Evolutionary conservation across 352 stramenopile genomes (phyloP), one percentile per base, ranked within the genome.

Genomic region (Phytophthora melonis): DNA sequence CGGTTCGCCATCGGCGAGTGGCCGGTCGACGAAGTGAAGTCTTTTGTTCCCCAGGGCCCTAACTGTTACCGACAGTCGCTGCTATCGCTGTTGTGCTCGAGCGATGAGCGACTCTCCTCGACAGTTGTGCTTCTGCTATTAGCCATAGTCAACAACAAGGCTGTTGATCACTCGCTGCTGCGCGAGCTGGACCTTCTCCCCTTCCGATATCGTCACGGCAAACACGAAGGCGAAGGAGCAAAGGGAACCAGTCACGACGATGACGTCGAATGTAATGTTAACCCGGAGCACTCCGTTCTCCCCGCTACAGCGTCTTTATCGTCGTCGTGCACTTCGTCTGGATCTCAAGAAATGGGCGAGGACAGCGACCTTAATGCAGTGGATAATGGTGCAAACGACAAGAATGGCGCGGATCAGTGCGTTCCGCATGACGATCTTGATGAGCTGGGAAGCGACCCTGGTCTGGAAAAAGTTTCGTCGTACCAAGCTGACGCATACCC

Each of bases 1-100:
- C 85, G 88, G 0, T 95, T 92, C 69, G 81, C 67, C 25, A 86
- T 89, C 53, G 90, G 90, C 30, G 88, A 95, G 56, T 97, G 90
- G 90, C 88, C 90, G 2, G 52, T 89, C 10, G 78, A 91, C 0
- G 90, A 97, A 57, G 84, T 95, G 27, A 75, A 86, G n/a, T 50
- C 52, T 1, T 93, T 95, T 66, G 70, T 81, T 9, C 49, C 78
- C 0, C 63, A 69, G 13, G 62, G 78, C 9, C 54, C 41, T 23
- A 93, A 91, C 63, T 91, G 75, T 55, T 91, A 91, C 63, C 83
- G 85, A 8, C 82, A 93, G 63, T 86, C 85, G 14, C 56, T 93
- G 10, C 30, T 93, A n/a, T 73, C 84, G 21, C 70, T 95, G 23
- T 67, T 90, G n/a, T 73, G 80, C 47, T 95, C 88, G 6, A 74